Base-by-base conservation (phyloP, 441 rosid genomes). In the Euphorbia corollata region DNA sequence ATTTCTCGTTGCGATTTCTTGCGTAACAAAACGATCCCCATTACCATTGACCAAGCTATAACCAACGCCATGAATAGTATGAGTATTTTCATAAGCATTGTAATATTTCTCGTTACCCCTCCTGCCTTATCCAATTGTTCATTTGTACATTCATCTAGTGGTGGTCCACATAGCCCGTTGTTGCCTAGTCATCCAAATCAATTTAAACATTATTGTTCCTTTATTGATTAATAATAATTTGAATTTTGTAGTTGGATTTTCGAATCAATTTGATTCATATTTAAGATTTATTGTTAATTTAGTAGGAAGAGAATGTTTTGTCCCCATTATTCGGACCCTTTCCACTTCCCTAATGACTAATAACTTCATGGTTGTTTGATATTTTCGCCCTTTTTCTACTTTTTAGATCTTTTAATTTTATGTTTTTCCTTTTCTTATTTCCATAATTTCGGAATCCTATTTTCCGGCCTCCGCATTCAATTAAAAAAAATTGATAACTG, bases 131-230 rank as follows among this genome's bases (percentile, higher is more conserved):
- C 20, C 11, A 58, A 27, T 5, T 22, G 32, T 0, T 66, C 7
- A 0, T 62, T 15, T 36, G 54, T 50, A 71, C 96, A 86, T 18
- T 76, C 57, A 1, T 64, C 73, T n/a, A 91, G 74, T 61, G 97
- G 97, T 57, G 67, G 67, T 13, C 82, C 94, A 34, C 97, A 89
- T 20, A 89, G 80, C 16, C 61, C 77, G 63, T 75, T 84, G 75
- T 91, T 91, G 48, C 96, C 97, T 91, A 80, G 59, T 75, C 55
- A 50, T 16, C 55, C n/a, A 62, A 48, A 24, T 59, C 41, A 59
- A 30, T 20, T 18, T 23, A 55, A 8, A 36, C 5, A 36, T 27
- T 27, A 27, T 27, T 27, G 32, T 27, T 27, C 32, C 32, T 1
- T 27, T 27, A 27, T 27, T 27, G 32, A 27, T 1, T 27, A 27